Conservation (phyloP, 331 rosid genomes). For the Arachis monticola region DNA sequence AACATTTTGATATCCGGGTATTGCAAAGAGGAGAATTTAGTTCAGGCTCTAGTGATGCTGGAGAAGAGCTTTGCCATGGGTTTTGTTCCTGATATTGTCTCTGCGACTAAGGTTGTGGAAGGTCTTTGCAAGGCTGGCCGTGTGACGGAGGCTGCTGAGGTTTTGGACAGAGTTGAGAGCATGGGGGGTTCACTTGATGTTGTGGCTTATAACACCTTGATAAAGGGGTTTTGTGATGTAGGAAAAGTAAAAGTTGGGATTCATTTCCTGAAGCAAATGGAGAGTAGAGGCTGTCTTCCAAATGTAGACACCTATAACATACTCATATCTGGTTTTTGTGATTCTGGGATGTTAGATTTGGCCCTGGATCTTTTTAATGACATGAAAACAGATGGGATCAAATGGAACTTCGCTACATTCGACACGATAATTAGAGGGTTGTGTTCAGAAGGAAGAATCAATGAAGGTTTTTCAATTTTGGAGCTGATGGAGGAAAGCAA, state of each 20-base stretch:
- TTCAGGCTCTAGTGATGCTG: constrained; percentile 71
- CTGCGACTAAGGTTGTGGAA: constrained; percentile 67
- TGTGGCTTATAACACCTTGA: constrained; percentile 75
- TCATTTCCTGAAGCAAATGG: constrained; percentile 73
- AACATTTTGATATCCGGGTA: constrained; percentile 67
- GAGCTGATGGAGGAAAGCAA: constrained; percentile 76
- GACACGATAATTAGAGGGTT: constrained; percentile 65
- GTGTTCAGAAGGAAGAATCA: constrained; percentile 62
- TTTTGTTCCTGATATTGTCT: constrained; percentile 64
- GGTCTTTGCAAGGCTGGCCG: constrained; percentile 60
- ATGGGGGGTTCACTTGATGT: constrained; percentile 64
- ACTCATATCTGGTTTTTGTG: constrained; percentile 61
- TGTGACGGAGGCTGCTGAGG: constrained; percentile 61
- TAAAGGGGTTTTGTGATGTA: constrained; percentile 59
- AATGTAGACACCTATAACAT: constrained; percentile 69
- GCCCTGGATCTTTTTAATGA: constrained; percentile 78
- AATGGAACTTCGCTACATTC: constrained; percentile 58
- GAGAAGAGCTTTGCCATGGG: constrained; percentile 71
- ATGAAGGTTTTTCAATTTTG: constrained; percentile 62
- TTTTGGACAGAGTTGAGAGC: constrained; percentile 67
- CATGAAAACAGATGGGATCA: constrained; percentile 72
- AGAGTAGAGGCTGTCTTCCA: constrained; percentile 71
- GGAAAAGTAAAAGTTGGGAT: constrained; percentile 66
- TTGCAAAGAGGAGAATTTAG: constrained; percentile 65
- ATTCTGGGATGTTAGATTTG: constrained; percentile 55